These are phyloP conservation scores for Symbiodinium natans DNA, from an alignment of 73 alveolate species.

Conservation along the genomic window DNA sequence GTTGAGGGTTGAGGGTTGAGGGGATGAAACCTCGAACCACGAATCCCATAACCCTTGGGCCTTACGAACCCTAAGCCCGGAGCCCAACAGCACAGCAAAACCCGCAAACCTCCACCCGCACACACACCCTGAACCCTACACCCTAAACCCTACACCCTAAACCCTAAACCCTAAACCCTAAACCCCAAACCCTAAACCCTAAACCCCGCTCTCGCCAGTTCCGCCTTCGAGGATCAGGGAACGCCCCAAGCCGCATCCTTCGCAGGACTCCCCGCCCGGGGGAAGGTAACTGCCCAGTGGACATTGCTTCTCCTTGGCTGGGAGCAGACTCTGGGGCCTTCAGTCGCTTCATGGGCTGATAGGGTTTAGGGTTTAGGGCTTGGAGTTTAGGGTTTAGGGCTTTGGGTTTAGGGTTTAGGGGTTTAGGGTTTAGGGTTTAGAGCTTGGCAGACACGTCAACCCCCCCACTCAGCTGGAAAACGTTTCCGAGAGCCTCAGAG, in stretches of 20 bases:
- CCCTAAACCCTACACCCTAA: no score
- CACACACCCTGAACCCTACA: no score
- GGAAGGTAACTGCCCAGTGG: neutral
- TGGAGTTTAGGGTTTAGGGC: no score
- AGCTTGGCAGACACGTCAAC: neutral
- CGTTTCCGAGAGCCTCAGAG: neutral
- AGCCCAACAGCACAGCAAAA: no score
- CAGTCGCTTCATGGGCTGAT: neutral
- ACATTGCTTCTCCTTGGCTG: neutral
- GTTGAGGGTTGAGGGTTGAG: no score
- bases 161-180: neutral
- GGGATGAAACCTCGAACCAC: no score
- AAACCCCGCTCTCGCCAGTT: neutral
- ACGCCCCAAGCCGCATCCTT: neutral
- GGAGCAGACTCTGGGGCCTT: neutral
- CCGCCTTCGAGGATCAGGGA: neutral
- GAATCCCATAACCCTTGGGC: no score
- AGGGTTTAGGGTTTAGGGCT: no score
- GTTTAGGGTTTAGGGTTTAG: neutral
- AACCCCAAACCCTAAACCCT: neutral
- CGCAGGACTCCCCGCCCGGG: neutral
- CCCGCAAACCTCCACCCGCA: no score
- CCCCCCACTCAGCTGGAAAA: neutral
- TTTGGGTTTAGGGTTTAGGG: no score
- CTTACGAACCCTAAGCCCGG: neutral